Evolutionary conservation across 768 basidiomycete genomes (phyloP).

Genomic region (Lactarius evosmus): DNA sequence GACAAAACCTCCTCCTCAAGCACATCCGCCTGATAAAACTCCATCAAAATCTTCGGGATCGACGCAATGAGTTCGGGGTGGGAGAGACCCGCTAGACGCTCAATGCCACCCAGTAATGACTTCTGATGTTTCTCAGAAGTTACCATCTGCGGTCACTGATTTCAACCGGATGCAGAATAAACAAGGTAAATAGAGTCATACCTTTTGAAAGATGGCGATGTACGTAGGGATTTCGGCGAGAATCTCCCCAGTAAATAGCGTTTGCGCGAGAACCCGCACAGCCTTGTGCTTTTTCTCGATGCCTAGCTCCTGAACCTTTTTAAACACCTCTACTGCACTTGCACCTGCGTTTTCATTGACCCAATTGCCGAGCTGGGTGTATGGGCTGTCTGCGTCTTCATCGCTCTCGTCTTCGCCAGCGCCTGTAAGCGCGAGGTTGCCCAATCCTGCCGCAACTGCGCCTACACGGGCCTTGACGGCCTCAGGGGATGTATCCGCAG

Average conservation of each 20-base stretch:
- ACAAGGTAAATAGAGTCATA: conserved; percentile 36
- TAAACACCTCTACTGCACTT: conserved; percentile 67
- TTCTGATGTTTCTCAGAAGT: conserved; percentile 96
- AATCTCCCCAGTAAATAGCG: conserved; percentile 75
- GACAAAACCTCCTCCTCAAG: conserved; percentile 87
- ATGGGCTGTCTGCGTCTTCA: conserved; percentile 83
- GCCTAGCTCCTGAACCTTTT: conserved; percentile 86
- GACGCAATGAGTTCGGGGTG: conserved; percentile 66
- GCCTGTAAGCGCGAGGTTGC: conserved; percentile 46
- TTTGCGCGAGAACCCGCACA: conserved; percentile 76
- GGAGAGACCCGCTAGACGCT: conserved; percentile 74
- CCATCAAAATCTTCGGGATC: conserved; percentile 93
- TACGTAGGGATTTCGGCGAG: conserved; percentile 62
- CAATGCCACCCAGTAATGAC: conserved; percentile 87
- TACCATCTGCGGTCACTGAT: conserved; percentile 56
- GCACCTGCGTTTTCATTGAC: conserved; percentile 65
- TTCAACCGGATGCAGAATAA: background rate
- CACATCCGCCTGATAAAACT: conserved; percentile 86
- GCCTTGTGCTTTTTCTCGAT: conserved; percentile 96
- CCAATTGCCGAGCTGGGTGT: conserved; percentile 80
- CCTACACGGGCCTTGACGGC: conserved; percentile 82
- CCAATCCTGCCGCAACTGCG: conserved; percentile 59
- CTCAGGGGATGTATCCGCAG: conserved; percentile 85
- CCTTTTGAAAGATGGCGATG: conserved; percentile 72
- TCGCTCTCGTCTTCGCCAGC: conserved; percentile 87